Percentiles rank a stretch among this genome's conserved stretches.
phyloP scores from a whole-genome alignment of 257 asterid genomes.

The Solanum corneliomulleri region DNA sequence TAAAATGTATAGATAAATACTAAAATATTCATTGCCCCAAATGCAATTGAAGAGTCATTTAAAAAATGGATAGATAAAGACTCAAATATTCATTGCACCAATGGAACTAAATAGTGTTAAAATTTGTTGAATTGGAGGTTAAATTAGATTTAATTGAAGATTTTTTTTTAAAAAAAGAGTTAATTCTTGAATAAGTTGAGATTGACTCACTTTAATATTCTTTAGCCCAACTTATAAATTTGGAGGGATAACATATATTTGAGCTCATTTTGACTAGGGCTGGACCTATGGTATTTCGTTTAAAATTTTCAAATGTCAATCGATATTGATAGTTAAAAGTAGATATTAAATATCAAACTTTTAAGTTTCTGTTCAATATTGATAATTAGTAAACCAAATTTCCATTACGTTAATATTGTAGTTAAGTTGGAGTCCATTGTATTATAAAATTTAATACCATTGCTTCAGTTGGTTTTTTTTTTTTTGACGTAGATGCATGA shows the following conservation, averaged over 20 bases:
- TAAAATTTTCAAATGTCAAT: background rate
- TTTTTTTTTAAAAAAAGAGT: no score
- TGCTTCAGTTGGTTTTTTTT: background rate
- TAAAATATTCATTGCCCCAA: background rate
- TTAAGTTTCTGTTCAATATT: no score
- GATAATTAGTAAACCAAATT: no score
- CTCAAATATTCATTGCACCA: background rate
- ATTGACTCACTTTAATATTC: no score
- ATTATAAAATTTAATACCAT: background rate
- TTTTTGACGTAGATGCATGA: background rate
- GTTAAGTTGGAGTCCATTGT: background rate
- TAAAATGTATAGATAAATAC: background rate
- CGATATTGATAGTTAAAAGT: no score
- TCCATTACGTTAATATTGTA: background rate
- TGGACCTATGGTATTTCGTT: background rate
- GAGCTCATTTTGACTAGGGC: background rate
- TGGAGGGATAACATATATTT: background rate
- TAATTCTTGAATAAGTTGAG: background rate
- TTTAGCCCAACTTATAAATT: background rate
- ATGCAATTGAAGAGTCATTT: no score
- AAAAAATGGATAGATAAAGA: no score
- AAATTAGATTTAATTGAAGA: no score
- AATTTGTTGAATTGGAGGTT: background rate
- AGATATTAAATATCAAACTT: background rate
- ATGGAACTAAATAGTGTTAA: background rate